Evolutionary conservation across 768 basidiomycete genomes (phyloP).

Genomic region (Mycena rosella): DNA sequence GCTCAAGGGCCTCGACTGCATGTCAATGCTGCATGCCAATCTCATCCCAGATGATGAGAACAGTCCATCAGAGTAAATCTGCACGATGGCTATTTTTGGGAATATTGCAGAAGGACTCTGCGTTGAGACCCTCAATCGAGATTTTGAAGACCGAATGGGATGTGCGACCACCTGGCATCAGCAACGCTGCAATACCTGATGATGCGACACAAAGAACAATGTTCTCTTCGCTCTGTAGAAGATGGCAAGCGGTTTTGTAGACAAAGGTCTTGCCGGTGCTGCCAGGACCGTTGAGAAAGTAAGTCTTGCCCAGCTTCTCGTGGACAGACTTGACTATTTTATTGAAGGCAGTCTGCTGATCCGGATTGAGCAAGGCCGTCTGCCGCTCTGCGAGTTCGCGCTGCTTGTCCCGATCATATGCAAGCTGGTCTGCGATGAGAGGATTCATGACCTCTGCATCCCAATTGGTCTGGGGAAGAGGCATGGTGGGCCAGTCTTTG

Average conservation of each 20-base stretch:
- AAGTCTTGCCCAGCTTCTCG: not conserved
- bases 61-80: conserved; percentile 43
- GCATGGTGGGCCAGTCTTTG: conserved; percentile 35
- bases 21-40: conserved; percentile 48
- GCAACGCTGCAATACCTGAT: conserved; percentile 60
- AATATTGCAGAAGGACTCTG: conserved; percentile 44
- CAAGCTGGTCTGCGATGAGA: conserved; percentile 38
- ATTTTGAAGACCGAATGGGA: conserved; percentile 64
- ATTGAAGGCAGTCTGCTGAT: conserved; percentile 1
- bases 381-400: conserved; percentile 14
- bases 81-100: conserved; percentile 40
- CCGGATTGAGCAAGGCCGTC: not conserved
- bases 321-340: conserved; percentile 5
- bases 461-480: conserved; percentile 38
- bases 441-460: conserved; percentile 19
- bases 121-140: conserved; percentile 45
- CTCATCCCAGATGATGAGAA: conserved; percentile 56
- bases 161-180: conserved; percentile 59
- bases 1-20: conserved; percentile 50
- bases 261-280: conserved; percentile 19
- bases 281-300: conserved; percentile 19
- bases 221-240: not conserved
- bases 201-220: conserved; percentile 46
- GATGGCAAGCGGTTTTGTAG: conserved; percentile 11
- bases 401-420: conserved; percentile 34